Conservation (phyloP, 257 asterid species). For the Nicotiana noctiflora region DNA sequence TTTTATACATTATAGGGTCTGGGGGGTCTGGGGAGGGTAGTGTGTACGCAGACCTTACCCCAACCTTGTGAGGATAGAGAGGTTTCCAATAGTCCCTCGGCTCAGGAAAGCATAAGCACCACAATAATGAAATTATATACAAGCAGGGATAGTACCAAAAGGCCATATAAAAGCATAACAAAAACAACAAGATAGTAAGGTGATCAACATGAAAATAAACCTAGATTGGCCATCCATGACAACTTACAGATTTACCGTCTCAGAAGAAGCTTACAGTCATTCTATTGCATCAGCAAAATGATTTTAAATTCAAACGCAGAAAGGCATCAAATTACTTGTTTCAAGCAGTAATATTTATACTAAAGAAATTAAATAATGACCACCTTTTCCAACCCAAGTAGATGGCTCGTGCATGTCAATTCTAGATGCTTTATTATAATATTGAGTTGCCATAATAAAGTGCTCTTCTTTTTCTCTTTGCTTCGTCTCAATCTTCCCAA, state of each 20-base stretch:
- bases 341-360: constrained; percentile 6
- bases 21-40: no score
- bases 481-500: constrained; percentile 79
- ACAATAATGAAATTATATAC: no score
- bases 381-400: constrained; percentile 99
- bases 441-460: constrained; percentile 86
- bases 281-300: background rate
- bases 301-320: background rate
- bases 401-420: constrained; percentile 98
- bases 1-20: no score
- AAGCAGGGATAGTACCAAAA: no score
- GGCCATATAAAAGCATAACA: no score
- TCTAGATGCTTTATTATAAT: constrained; percentile 94
- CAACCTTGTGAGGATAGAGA: no score
- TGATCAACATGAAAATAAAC: no score
- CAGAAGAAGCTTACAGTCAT: background rate
- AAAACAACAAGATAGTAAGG: no score
- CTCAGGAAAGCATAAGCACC: no score
- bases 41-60: no score
- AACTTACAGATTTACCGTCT: background rate
- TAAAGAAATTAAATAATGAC: constrained; percentile 5
- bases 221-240: background rate
- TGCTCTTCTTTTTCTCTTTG: constrained; percentile 93
- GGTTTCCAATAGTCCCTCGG: no score
- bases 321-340: background rate